phyloP scores from a whole-genome alignment of 2,329 filamentous ascomycete species.

The Cladorrhinum sp. region DNA sequence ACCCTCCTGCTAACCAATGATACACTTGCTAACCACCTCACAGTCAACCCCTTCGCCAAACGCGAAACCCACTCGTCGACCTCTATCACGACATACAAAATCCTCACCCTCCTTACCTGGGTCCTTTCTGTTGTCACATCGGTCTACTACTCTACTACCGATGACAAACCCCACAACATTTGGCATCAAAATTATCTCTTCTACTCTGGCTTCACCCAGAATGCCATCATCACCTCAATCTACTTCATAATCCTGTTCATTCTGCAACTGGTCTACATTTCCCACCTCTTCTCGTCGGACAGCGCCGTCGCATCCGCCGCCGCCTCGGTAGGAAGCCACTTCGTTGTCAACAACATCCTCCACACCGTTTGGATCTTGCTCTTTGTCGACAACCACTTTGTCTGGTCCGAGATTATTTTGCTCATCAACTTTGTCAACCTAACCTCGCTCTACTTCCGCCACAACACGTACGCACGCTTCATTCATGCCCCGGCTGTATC shows the following conservation, averaged over 20 bases:
- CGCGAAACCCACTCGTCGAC: constrained; percentile 62
- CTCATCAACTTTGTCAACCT: constrained; percentile 82
- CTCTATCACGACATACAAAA: constrained; percentile 69
- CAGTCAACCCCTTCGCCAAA: constrained; percentile 74
- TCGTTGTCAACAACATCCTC: constrained; percentile 81
- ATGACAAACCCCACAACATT: constrained; percentile 62
- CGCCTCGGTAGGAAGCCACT: constrained; percentile 76
- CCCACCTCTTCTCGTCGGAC: constrained; percentile 69
- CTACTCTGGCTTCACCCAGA: constrained; percentile 72
- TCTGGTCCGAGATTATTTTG: constrained; percentile 71
- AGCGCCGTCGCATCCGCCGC: constrained; percentile 63
- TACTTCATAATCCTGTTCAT: constrained; percentile 69
- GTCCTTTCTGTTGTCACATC: constrained; percentile 67
- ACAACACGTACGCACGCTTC: constrained; percentile 66
- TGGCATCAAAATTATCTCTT: constrained; percentile 69
- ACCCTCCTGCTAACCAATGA: no score
- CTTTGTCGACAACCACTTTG: constrained; percentile 73
- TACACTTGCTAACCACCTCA: no score
- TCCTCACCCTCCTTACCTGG: constrained; percentile 72
- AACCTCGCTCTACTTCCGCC: constrained; percentile 73
- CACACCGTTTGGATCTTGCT: constrained; percentile 80
- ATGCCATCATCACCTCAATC: constrained; percentile 60
- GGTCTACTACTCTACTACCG: constrained; percentile 69
- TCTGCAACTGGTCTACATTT: constrained; percentile 72
- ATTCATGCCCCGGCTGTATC: constrained; percentile 75